phyloP scores from a whole-genome alignment of 805 yeast genomes.

The Suhomyces canberraensis region DNA sequence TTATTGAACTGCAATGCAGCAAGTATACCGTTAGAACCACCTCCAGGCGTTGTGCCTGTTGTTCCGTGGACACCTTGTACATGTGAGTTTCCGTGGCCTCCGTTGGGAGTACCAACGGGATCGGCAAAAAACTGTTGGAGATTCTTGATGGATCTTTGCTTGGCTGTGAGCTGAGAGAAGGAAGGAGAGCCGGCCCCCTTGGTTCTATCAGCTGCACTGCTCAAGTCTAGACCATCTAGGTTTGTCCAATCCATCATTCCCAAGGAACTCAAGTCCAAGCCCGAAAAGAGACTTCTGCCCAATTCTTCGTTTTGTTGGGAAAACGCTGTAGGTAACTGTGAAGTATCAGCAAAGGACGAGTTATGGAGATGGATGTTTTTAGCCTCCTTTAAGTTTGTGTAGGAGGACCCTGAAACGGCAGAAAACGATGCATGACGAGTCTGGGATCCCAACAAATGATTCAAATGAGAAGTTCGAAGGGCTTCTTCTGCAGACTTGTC shows the following conservation, averaged over 20 bases:
- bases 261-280: constrained; percentile 35
- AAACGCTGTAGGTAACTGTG: constrained; percentile 70
- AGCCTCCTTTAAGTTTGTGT: constrained; percentile 51
- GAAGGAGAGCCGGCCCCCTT: constrained; percentile 6
- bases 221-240: constrained; percentile 28
- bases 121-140: constrained; percentile 13
- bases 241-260: constrained; percentile 29
- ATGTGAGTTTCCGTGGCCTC: background rate
- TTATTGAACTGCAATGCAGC: constrained; percentile 27
- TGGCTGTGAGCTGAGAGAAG: constrained; percentile 5
- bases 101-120: background rate
- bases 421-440: constrained; percentile 58
- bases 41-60: background rate
- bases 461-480: constrained; percentile 1
- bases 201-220: constrained; percentile 9
- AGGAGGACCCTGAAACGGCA: constrained; percentile 60
- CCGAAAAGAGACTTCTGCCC: constrained; percentile 26
- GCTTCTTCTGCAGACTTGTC: background rate
- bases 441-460: constrained; percentile 4
- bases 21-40: constrained; percentile 3
- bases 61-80: background rate
- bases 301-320: constrained; percentile 72
- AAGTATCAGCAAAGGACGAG: constrained; percentile 36
- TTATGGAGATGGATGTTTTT: constrained; percentile 29
- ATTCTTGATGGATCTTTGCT: constrained; percentile 10